phyloP scores from a whole-genome alignment of 2,329 filamentous ascomycete species.

The Rhinocladiella similis region DNA sequence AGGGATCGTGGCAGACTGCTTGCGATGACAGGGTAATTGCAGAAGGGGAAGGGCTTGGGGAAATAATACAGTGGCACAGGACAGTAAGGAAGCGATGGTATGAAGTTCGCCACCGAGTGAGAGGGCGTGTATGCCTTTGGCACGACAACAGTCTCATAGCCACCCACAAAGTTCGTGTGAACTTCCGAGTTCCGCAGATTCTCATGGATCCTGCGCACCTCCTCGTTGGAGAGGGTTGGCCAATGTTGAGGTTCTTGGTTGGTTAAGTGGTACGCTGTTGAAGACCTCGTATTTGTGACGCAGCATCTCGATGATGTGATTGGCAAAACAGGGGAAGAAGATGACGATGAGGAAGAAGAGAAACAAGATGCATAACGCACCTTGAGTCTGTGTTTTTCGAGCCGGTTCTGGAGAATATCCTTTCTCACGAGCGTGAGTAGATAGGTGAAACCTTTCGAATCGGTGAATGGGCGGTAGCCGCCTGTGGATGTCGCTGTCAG shows the following conservation, averaged over 20 bases:
- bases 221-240: neutral
- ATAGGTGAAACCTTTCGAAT: constrained; percentile 64
- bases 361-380: constrained; percentile 45
- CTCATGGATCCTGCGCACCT: neutral
- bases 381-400: constrained; percentile 61
- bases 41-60: constrained; percentile 11
- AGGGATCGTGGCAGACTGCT: constrained; percentile 14
- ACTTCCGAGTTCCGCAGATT: neutral
- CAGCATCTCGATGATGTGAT: too few relatives aligned
- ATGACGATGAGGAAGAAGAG: constrained; percentile 4
- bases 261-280: constrained; percentile 5
- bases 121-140: neutral
- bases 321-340: neutral
- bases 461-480: constrained; percentile 65
- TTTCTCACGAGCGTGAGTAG: constrained; percentile 60
- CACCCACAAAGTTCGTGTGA: neutral
- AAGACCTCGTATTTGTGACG: neutral
- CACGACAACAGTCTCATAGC: too few relatives aligned
- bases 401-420: constrained; percentile 48
- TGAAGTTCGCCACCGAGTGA: neutral
- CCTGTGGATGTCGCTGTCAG: constrained; percentile 40
- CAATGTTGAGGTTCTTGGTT: constrained; percentile 2
- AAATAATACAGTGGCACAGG: constrained; percentile 10
- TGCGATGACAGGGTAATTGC: constrained; percentile 16
- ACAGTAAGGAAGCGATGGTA: constrained; percentile 7